phyloP scores from a whole-genome alignment of 768 basidiomycete species.

The Naganishia kalamii region DNA sequence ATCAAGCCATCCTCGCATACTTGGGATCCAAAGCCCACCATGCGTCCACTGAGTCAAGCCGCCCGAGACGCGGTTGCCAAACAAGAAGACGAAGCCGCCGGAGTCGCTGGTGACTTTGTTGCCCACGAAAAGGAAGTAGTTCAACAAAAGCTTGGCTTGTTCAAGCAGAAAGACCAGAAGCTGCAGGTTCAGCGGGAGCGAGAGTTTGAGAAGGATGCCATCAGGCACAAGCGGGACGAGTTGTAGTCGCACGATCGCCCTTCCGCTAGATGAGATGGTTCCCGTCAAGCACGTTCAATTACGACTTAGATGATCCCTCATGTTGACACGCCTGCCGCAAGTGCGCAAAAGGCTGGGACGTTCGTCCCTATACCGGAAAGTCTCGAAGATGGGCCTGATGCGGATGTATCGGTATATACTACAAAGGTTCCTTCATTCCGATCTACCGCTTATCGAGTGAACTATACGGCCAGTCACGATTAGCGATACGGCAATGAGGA shows the following conservation, averaged over 20 bases:
- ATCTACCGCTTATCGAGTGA: neutral
- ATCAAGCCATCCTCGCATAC: neutral
- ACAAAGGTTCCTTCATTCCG: neutral
- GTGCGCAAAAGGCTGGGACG: too few relatives aligned
- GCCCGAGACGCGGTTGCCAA: neutral
- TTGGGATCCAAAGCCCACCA: conserved; percentile 2
- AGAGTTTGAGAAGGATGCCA: conserved; percentile 1
- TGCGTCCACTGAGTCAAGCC: neutral
- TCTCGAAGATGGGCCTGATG: neutral
- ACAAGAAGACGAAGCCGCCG: neutral
- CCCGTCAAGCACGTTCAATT: too few relatives aligned
- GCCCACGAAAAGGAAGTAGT: conserved; percentile 5
- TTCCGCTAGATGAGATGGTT: neutral
- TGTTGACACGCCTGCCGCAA: too few relatives aligned
- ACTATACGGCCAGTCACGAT: neutral
- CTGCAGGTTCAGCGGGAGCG: neutral
- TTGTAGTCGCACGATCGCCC: neutral
- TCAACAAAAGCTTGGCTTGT: conserved; percentile 3
- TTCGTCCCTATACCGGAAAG: neutral
- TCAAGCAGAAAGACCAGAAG: conserved; percentile 11
- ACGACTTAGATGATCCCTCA: too few relatives aligned
- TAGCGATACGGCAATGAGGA: neutral
- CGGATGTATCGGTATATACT: neutral
- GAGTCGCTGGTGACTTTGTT: neutral
- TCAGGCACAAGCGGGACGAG: conserved; percentile 4